These are phyloP conservation scores for Xylaria castorea DNA, from an alignment of 495 filamentous ascomycete species.

Conservation along the genomic window DNA sequence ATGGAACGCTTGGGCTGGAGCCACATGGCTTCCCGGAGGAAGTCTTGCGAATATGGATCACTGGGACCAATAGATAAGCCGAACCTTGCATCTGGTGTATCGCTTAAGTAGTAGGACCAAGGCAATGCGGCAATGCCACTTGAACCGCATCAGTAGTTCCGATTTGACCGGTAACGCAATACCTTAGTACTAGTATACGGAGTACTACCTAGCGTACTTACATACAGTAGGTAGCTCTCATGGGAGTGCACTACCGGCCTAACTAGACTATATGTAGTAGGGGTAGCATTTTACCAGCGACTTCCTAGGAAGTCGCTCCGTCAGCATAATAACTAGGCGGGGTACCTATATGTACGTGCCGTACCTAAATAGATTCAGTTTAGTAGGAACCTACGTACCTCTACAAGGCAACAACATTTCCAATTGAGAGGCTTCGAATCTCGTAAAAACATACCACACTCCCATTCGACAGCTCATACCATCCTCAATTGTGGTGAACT, in stretches of 20 bases:
- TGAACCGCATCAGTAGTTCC: not conserved
- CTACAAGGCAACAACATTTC: not conserved
- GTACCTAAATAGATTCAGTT: conserved; percentile 4
- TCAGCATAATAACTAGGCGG: not conserved
- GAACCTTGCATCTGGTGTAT: not conserved
- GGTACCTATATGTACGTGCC: not conserved
- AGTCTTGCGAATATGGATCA: not conserved
- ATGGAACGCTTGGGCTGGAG: conserved; percentile 6
- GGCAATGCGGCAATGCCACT: no score
- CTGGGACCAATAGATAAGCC: conserved; percentile 8
- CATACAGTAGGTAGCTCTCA: not conserved
- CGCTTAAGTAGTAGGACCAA: not conserved
- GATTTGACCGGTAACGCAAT: no score
- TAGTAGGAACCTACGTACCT: not conserved
- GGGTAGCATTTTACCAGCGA: not conserved
- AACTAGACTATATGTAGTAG: no score
- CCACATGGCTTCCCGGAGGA: conserved; percentile 6
- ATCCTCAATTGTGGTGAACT: not conserved
- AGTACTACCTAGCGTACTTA: not conserved
- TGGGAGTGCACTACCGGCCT: not conserved
- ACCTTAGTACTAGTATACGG: no score
- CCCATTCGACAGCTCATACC: conserved; percentile 8
- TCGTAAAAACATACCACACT: not conserved
- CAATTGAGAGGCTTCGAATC: conserved; percentile 2
- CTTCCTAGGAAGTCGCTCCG: no score